These are phyloP conservation scores for Priceomyces medius DNA, from an alignment of 805 yeast genomes.

Conservation along the genomic window DNA sequence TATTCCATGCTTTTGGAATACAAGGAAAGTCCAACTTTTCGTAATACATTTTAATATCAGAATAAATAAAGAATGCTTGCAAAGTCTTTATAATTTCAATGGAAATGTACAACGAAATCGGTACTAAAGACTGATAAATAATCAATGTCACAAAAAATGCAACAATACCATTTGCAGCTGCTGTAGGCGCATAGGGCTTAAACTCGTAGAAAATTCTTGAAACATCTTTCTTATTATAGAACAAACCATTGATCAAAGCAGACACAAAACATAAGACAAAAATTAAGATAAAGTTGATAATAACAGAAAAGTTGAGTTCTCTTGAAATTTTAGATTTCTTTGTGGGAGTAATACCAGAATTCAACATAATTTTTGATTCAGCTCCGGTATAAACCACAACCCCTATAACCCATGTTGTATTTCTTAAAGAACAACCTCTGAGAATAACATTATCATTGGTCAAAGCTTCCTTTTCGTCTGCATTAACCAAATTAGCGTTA, in stretches of 20 bases:
- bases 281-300: slow-evolving; percentile 59
- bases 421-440: slow-evolving; percentile 71
- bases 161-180: slow-evolving; percentile 66
- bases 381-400: slow-evolving; percentile 72
- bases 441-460: slow-evolving; percentile 62
- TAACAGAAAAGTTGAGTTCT: slow-evolving; percentile 65
- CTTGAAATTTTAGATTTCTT: slow-evolving; percentile 64
- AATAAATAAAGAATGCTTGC: slow-evolving; percentile 73
- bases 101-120: slow-evolving; percentile 75
- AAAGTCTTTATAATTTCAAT: slow-evolving; percentile 76
- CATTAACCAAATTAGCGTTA: slow-evolving; percentile 28
- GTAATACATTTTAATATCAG: slow-evolving; percentile 70
- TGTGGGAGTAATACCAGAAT: slow-evolving; percentile 76
- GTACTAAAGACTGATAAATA: slow-evolving; percentile 73
- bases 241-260: slow-evolving; percentile 69
- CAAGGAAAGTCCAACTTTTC: slow-evolving; percentile 70
- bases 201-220: slow-evolving; percentile 61
- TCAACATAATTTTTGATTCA: slow-evolving; percentile 75
- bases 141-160: slow-evolving; percentile 72
- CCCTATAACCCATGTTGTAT: slow-evolving; percentile 76
- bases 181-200: slow-evolving; percentile 55
- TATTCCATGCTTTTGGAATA: slow-evolving; percentile 78
- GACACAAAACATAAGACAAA: slow-evolving; percentile 67
- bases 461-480: slow-evolving; percentile 53
- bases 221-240: slow-evolving; percentile 41